Base-by-base conservation (phyloP, 441 rosid species). In the Raphanus hybrid region DNA sequence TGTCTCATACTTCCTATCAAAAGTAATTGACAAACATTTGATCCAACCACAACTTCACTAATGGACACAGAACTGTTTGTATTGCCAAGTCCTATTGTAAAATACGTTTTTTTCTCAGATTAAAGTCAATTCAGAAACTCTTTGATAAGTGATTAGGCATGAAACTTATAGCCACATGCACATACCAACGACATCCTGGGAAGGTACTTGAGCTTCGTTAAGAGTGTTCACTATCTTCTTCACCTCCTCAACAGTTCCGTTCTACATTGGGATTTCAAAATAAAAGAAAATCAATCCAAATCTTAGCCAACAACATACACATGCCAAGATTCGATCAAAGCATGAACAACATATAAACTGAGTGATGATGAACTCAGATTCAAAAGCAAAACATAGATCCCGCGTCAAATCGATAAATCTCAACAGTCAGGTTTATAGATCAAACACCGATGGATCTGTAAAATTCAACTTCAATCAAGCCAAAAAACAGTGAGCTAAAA, bases 171-270 rank as follows among this genome's bases (percentile, higher is more conserved):
- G 7, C 57, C 20, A 67, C 71, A 14, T 68, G 34, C 34, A 80
- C 86, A 69, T 59, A 88, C 91, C 94, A 27, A 90, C 92, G 37
- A 83, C 90, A 69, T 90, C 92, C 41, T 69, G 78, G 3, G 92
- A 78, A 6, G 92, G 94, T 71, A 88, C 91, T 70, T 85, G 69
- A 35, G 84, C 88, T 57, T 79, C 89, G 57, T 90, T 90, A 60
- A 90, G 88, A 14, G 76, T 80, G 72, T 71, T 81, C 8, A 86
- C 92, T 11, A 90, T 87, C 87, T 88, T 90, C 86, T 87, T 90
- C 84, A 90, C 92, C 74, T 88, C 90, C 68, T 88, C 91, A 20
- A 72, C 70, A 61, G 89, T 90, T 72, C 94, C 94, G 66, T 90
- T 90, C 94, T 90, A 82, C 79, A 82, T n/a, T 2, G 55, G 1